Percentiles rank a stretch among this genome's conserved stretches.
Evolutionary conservation across 148 eudicot genomes (phyloP).

Genomic region (Cornus kousa): DNA sequence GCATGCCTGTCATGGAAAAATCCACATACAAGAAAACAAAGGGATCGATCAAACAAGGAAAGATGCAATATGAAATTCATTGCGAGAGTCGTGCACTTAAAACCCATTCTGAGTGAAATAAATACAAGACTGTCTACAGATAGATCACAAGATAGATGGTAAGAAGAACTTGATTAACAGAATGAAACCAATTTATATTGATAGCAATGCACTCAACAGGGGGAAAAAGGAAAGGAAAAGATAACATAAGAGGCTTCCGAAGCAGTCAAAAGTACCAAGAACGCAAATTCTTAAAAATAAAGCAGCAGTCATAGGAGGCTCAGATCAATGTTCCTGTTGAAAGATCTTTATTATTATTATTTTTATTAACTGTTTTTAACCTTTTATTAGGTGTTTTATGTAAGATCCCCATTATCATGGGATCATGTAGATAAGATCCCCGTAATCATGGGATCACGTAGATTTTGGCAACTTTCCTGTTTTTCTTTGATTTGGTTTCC

Average conservation of each 20-base stretch:
- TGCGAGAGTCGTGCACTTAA: neutral
- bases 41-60: neutral
- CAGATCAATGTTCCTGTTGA: too few species aligned
- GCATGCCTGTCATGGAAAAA: constrained; percentile 63
- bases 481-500: too few species aligned
- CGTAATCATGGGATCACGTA: too few species aligned
- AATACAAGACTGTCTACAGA: neutral
- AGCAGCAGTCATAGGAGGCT: too few species aligned
- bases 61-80: neutral
- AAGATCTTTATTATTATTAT: too few species aligned
- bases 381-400: too few species aligned
- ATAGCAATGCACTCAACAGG: neutral
- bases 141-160: neutral
- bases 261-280: too few species aligned
- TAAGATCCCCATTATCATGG: too few species aligned
- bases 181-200: neutral
- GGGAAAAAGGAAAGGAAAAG: neutral
- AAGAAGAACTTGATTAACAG: neutral
- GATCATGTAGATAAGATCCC: too few species aligned
- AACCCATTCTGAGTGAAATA: neutral
- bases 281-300: neutral
- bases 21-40: neutral
- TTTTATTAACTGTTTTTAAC: too few species aligned
- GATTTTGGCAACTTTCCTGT: too few species aligned
- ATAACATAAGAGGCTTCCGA: neutral